phyloP scores from a whole-genome alignment of 805 yeast genomes.

The Barnettozyma californica region DNA sequence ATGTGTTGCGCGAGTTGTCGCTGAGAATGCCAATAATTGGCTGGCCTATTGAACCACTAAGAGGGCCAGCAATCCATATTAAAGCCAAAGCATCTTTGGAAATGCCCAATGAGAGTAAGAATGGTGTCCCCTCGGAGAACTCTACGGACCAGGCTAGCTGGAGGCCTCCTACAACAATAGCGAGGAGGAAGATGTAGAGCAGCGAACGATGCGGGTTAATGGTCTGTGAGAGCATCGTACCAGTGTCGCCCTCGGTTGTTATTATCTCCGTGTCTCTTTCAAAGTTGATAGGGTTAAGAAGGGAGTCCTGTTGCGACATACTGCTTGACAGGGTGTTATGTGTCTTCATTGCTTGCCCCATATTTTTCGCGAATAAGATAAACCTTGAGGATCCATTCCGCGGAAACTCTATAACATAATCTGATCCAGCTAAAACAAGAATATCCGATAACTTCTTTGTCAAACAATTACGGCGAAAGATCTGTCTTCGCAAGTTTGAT shows the following conservation, averaged over 20 bases:
- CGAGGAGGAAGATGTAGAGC: conserved; percentile 38
- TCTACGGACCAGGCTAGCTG: conserved; percentile 65
- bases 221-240: not conserved
- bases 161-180: conserved; percentile 49
- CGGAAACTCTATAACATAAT: no score
- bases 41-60: conserved; percentile 58
- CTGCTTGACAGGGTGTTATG: not conserved
- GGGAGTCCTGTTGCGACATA: not conserved
- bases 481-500: no score
- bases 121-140: conserved; percentile 60
- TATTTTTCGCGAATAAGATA: not conserved
- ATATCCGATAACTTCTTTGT: no score
- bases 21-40: conserved; percentile 57
- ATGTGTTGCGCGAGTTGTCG: conserved; percentile 40
- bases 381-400: no score
- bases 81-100: conserved; percentile 50
- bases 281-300: not conserved
- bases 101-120: conserved; percentile 54
- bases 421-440: no score
- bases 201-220: conserved; percentile 42
- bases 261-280: not conserved
- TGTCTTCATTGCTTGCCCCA: not conserved
- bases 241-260: not conserved
- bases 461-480: no score
- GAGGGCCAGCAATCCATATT: conserved; percentile 65